Base-by-base conservation (phyloP, 495 filamentous ascomycete species). In the Penicillium psychrofluorescens region DNA sequence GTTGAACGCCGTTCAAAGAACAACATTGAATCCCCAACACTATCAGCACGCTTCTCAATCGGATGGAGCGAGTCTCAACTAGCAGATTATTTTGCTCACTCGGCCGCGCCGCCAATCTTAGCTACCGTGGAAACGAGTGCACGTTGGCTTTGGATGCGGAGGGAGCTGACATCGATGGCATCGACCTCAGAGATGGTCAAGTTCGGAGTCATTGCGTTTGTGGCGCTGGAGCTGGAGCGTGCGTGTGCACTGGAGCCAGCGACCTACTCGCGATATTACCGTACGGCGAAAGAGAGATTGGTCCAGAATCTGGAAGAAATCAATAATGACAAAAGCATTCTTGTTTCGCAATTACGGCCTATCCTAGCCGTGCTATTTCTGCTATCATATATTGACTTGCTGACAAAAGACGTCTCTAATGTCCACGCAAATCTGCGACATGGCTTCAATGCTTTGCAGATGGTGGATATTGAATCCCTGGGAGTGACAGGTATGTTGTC, bases 101-200 rank as follows among this genome's bases (percentile, higher is more conserved):
- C 44, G 6, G 44, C 44, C 22, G 38, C 44, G 35, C 44, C 44
- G 8, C 45, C 45, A 13, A 47, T 47, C 9, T 34, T 47, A n/a
- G 45, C 45, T 8, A 47, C 38, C 2, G 34, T 47, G 13, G 45
- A 47, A 16, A 47, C 45, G 4, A 47, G 38, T 28, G 38, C 45
- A 8, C 45, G 45, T n/a, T 47, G 45, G 38, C 37, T 41, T 16
- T 47, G 45, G 45, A 47, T 47, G 45, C 45, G 45, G 27, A 47
- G 42, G n/a, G 30, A 47, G 22, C 32, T 47, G 33, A 41, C 29
- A 11, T 47, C 45, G 16, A 47, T 47, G 45, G 35, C 45, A 0
- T 47, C 45, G 6, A 41, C 34, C 2, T 47, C 45, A 12, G 33
- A 34, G 2, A 47, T 47, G 45, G 45, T 47, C 12, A 47, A 38